Evolutionary conservation across 2,329 filamentous ascomycete species (phyloP), one percentile per base, ranked within the genome.

Genomic region (Arthrobotrys pseudoclavata): DNA sequence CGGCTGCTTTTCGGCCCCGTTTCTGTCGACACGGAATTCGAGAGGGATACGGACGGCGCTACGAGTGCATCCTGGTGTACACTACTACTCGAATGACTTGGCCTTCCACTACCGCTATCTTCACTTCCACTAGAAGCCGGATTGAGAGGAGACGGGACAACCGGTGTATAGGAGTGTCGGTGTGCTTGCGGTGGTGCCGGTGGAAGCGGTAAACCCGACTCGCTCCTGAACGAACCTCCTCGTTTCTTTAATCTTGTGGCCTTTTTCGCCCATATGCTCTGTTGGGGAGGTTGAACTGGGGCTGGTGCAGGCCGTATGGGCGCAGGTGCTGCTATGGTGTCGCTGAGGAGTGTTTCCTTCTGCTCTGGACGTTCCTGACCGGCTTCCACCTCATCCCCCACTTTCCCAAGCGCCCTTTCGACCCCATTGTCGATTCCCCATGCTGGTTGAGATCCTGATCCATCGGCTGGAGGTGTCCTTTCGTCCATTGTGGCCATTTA

Each of bases 91-190:
- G 72, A 76, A 4, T 66, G 66, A 29, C 66, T 70, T 4, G 60
- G 45, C 37, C 69, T 71, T 37, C 67, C 67, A 37, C 50, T 69
- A 5, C 48, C 13, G 15, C 70, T 69, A 15, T 55, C 68, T 26
- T 77, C 74, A n/a, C 76, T 69, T 1, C 63, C 53, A 50, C 69
- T 76, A 5, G 81, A 77, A 3, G 81, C 79, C 9, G 81, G 79
- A 61, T 82, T 82, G 26, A 83, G 74, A n/a, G 82, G 82, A 4
- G 83, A 83, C 3, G 83, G 80, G 12, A 82, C 55, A 18, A 60
- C 75, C 1, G 82, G 82, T 12, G 79, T 74, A 67, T 84, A 82
- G 3, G 82, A 81, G 42, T 70, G 60, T 4, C 48, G 67, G 20
- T 57, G 47, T 9, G 55, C 55, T 34, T 71, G 69, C 13, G 74